A percentile compares a stretch with the other conserved stretches of the same genome.
Evolutionary conservation across 306 rosid species (phyloP).

Genomic region (Prunus armeniaca): DNA sequence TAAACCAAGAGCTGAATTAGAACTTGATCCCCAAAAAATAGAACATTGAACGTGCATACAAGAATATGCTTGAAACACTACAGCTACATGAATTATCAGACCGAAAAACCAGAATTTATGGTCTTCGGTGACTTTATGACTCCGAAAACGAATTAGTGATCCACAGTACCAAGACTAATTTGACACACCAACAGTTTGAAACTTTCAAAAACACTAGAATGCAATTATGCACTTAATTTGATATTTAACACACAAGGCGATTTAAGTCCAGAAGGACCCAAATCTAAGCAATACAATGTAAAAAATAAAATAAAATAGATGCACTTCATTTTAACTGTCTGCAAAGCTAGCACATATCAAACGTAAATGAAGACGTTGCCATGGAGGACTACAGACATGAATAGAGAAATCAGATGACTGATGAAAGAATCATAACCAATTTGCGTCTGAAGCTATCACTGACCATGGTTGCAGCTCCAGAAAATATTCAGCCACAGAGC

Average conservation of each 20-base stretch:
- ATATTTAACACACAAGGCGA: background rate
- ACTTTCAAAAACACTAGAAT: background rate
- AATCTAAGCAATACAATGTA: background rate
- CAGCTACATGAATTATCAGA: background rate
- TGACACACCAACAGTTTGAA: background rate
- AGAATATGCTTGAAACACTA: background rate
- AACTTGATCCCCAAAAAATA: background rate
- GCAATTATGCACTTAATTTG: background rate
- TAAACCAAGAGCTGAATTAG: background rate
- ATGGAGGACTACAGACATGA: background rate
- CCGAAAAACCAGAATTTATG: background rate
- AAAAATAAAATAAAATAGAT: background rate
- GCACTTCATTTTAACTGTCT: background rate
- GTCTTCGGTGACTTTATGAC: background rate
- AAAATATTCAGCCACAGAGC: background rate
- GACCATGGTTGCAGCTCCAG: background rate
- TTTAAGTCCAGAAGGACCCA: background rate
- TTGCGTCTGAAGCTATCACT: background rate
- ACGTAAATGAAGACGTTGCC: background rate
- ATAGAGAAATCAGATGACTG: background rate
- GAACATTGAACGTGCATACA: background rate
- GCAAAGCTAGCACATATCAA: background rate
- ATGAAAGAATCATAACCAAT: background rate
- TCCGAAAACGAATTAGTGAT: background rate
- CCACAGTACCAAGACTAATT: background rate